Percentiles rank a stretch among this genome's conserved stretches.
phyloP scores from a whole-genome alignment of 176 grass and related monocot genomes.

The Cymbopogon citratus region DNA sequence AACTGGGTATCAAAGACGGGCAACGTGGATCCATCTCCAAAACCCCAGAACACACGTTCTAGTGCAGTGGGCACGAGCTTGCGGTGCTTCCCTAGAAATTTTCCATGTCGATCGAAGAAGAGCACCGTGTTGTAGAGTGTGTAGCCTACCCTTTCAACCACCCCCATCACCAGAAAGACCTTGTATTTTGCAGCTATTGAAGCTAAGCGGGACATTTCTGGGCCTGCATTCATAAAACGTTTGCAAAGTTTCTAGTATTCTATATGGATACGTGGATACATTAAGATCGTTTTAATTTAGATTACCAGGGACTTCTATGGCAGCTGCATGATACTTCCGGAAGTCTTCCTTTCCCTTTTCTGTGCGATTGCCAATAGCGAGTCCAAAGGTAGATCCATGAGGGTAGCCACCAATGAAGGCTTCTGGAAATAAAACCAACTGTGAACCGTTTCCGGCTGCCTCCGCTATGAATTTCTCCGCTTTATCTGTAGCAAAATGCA shows the following conservation, averaged over 20 bases:
- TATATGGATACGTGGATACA: no score
- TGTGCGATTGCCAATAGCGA: slow-evolving; percentile 60
- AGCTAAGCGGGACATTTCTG: slow-evolving; percentile 67
- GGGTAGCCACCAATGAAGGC: slow-evolving; percentile 88
- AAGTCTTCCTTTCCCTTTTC: slow-evolving; percentile 85
- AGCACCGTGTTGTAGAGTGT: slow-evolving; percentile 77
- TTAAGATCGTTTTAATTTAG: background rate
- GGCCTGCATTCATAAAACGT: slow-evolving; percentile 22
- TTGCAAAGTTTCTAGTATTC: no score
- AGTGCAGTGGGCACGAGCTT: slow-evolving; percentile 82
- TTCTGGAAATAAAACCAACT: slow-evolving; percentile 85
- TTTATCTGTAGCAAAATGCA: slow-evolving; percentile 51
- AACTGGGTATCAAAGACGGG: slow-evolving; percentile 84
- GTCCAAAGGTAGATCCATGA: slow-evolving; percentile 69
- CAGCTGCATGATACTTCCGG: slow-evolving; percentile 71
- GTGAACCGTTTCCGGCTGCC: slow-evolving; percentile 71
- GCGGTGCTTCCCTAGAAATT: slow-evolving; percentile 77
- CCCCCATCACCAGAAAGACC: slow-evolving; percentile 77
- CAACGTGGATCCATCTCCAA: slow-evolving; percentile 87
- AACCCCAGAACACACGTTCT: slow-evolving; percentile 80
- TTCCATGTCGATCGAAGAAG: slow-evolving; percentile 65
- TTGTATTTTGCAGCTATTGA: slow-evolving; percentile 80
- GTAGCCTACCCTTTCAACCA: slow-evolving; percentile 75
- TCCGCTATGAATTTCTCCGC: slow-evolving; percentile 75
- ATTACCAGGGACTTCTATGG: slow-evolving; percentile 90